Evolutionary conservation across 371 early-diverging fungal species (phyloP), one percentile per base, ranked within the genome.

Genomic region (Umbelopsis sp.): DNA sequence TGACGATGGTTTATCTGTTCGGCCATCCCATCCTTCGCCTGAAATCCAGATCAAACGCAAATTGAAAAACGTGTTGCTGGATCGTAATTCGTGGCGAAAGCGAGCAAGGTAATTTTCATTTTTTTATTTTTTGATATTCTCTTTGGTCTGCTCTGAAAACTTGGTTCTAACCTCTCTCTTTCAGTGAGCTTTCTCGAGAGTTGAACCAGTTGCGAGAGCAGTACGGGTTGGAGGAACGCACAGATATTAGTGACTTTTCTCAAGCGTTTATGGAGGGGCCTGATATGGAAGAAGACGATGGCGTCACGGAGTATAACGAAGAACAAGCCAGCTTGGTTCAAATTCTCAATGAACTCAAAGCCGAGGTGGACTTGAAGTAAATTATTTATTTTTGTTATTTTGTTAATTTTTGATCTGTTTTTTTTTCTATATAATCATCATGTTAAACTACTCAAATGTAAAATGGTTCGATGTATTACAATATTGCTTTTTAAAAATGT

Each of bases 291-390:
- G 53, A 53, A 10, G 57, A 35, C 35, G 35, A 35, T 35, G 57
- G 14, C 18, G 16, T 7, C 6, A 8, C 35, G 1, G 57, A 57
- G 18, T 48, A 48, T 18, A 48, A 20, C 35, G 57, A 57, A n/a
- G 57, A 57, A n/a, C 57, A 57, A 57, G 57, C 57, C 22, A 57
- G 57, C 57, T 18, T 57, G 18, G 57, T 57, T 35, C 57, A 57
- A 35, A 57, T 57, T 29, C 57, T 57, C n/a, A 57, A 29, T 35
- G 57, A 57, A 14, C 18, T 57, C 1, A 57, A 57, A 57, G 57
- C 57, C 29, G 57, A 57, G n/a, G 57, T n/a, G 6, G 57, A 57
- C 4, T 35, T 57, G 35, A 25, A 32, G 57, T 35, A 35, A 57
- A 48, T 48, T 48, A 48, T 48, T 48, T 48, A 8, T 20, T 16